These are phyloP conservation scores for Heritiera fomes DNA, from an alignment of 345 rosid species.

Conservation along the genomic window DNA sequence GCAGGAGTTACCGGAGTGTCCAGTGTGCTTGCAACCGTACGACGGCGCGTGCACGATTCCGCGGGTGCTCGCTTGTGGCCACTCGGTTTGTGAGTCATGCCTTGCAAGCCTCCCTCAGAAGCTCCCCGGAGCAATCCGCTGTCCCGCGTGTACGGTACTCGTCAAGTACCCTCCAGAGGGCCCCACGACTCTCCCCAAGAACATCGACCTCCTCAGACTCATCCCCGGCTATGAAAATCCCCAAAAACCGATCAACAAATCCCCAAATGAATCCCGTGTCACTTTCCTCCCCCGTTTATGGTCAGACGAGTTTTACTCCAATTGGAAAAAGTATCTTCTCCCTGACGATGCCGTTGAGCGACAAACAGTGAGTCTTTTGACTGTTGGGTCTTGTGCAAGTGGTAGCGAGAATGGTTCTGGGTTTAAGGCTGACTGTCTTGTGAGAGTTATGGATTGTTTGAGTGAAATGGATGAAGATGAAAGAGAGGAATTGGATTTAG, in stretches of 20 bases:
- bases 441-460: constrained; percentile 55
- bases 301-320: constrained; percentile 61
- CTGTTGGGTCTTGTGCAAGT: constrained; percentile 38
- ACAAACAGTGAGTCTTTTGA: constrained; percentile 50
- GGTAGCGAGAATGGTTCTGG: constrained; percentile 33
- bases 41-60: constrained; percentile 61
- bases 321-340: constrained; percentile 67
- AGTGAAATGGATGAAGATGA: constrained; percentile 47
- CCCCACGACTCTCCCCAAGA: constrained; percentile 76
- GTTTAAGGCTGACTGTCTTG: constrained; percentile 50
- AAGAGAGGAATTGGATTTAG: constrained; percentile 47
- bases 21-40: constrained; percentile 76
- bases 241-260: constrained; percentile 20
- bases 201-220: constrained; percentile 75
- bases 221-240: constrained; percentile 30
- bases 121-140: constrained; percentile 65
- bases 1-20: constrained; percentile 80
- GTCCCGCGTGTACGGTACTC: constrained; percentile 85
- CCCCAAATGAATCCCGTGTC: constrained; percentile 16
- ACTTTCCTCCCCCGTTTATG: constrained; percentile 53
- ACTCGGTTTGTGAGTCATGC: constrained; percentile 76
- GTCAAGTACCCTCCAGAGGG: constrained; percentile 75
- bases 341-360: constrained; percentile 43
- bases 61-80: constrained; percentile 85
- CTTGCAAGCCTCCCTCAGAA: constrained; percentile 61